These are phyloP conservation scores for Phytopythium vexans DNA, from an alignment of 352 stramenopile species.

Conservation along the genomic window DNA sequence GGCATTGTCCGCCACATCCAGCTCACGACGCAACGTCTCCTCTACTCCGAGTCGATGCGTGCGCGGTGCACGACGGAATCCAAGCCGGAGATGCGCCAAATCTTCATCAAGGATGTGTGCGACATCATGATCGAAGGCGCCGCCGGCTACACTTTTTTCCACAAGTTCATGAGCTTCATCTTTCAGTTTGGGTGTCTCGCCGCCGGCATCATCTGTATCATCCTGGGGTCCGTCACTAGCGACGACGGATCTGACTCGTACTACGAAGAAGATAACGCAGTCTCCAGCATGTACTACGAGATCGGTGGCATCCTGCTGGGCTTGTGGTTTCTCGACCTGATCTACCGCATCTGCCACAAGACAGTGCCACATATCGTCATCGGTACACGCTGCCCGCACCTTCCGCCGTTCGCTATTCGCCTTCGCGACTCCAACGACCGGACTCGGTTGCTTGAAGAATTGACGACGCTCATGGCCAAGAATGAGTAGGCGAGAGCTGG, in stretches of 20 bases:
- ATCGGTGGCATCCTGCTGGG: constrained; percentile 4
- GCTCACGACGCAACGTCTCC: constrained; percentile 9
- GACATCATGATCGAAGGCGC: constrained; percentile 7
- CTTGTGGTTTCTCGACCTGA: not conserved
- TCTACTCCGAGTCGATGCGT: constrained; percentile 4
- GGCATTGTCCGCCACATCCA: constrained; percentile 8
- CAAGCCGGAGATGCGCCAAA: constrained; percentile 2
- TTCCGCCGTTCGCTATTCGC: constrained; percentile 10
- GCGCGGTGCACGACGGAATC: not conserved
- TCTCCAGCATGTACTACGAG: not conserved
- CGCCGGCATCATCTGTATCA: not conserved
- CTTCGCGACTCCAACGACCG: constrained; percentile 2
- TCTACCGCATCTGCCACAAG: constrained; percentile 2
- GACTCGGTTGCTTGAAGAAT: constrained; percentile 5
- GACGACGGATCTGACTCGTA: no score
- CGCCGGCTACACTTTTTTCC: not conserved
- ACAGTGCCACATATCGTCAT: constrained; percentile 9
- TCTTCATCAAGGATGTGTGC: constrained; percentile 10
- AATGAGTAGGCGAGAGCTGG: not conserved
- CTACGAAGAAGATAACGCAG: no score
- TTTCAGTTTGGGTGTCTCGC: not conserved
- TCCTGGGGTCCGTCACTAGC: no score
- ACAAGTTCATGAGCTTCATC: not conserved
- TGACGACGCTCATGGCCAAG: constrained; percentile 3
- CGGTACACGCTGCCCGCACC: constrained; percentile 9